Evolutionary conservation across 768 basidiomycete species (phyloP), one percentile per base, ranked within the genome.

Genomic region (Gelatoporia subvermispora): DNA sequence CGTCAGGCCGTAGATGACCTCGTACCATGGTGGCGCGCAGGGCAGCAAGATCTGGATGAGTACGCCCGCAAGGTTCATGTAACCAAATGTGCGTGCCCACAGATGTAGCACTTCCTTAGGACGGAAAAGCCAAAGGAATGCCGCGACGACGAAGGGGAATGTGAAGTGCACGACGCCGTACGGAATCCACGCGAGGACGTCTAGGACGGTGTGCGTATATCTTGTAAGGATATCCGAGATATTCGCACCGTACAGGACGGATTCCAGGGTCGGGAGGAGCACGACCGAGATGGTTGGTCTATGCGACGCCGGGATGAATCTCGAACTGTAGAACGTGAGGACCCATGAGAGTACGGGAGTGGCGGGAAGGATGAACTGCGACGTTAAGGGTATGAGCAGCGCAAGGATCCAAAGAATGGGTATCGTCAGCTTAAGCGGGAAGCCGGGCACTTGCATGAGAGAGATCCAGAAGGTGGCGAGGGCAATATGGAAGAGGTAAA

Each of bases 11-110:
- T 98, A 85, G 56, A 96, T 91, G 58, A 98, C 78, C 62, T 98
- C 95, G 68, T 98, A 99, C 96, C 96, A 88, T 4, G 96, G 96
- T 1, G 96, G 85, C 1, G 95, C 84, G 60, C 93, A 96, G 0
- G 95, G 96, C 49, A 98, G 76, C 31, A 90, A 60, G 61, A 96
- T 84, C 64, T 97, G 95, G 49, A 83, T 77, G 59, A 93, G 66
- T 28, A 98, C 96, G 1, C 93, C 95, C 10, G 77, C 68, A 47
- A 94, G 73, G 69, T 92, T 98, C 81, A 97, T 82, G 69, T 89
- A 96, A 0, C 96, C 96, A 61, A 99, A 94, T 0, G 84, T 84
- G 45, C 80, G 76, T 0, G 79, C 91, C 84, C 88, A 99, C 45
- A 87, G 80, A 60, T 86, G 86, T 8, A 97, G 79, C 0, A 81